Evolutionary conservation across 495 filamentous ascomycete species (phyloP).

Genomic region (Penicillium cinerascens): DNA sequence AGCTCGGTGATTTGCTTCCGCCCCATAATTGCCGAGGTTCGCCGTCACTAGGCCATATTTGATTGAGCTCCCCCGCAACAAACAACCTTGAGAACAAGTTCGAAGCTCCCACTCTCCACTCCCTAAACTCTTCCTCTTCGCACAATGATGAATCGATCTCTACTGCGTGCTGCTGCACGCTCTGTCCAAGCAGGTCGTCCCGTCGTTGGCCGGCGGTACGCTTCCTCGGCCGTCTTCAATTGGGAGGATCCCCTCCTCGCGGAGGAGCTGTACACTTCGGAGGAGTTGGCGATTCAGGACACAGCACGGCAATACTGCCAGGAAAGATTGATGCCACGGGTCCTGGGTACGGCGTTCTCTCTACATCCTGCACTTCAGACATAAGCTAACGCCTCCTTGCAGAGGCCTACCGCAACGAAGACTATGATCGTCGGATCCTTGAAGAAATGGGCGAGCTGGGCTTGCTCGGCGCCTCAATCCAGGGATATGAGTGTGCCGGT

Average conservation of each 20-base stretch:
- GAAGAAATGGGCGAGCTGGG: slow-evolving; percentile 96
- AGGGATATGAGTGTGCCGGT: slow-evolving; percentile 94
- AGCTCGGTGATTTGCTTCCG: slow-evolving; percentile 7
- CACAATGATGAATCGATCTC: slow-evolving; percentile 36
- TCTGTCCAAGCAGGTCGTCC: slow-evolving; percentile 25
- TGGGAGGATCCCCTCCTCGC: slow-evolving; percentile 88
- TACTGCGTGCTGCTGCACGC: slow-evolving; percentile 37
- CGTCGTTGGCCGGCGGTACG: slow-evolving; percentile 37
- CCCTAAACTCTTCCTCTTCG: background rate
- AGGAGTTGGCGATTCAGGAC: slow-evolving; percentile 84
- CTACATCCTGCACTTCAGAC: background rate
- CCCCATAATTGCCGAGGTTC: slow-evolving; percentile 27
- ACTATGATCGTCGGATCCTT: slow-evolving; percentile 86
- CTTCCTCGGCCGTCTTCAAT: slow-evolving; percentile 64
- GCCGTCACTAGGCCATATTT: slow-evolving; percentile 26
- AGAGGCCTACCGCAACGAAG: slow-evolving; percentile 94
- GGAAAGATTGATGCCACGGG: slow-evolving; percentile 76
- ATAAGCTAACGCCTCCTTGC: slow-evolving; percentile 1
- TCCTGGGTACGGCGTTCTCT: slow-evolving; percentile 67
- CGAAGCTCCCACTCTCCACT: background rate
- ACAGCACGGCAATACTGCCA: slow-evolving; percentile 92
- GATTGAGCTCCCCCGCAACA: slow-evolving; percentile 29
- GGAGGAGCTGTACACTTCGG: slow-evolving; percentile 73
- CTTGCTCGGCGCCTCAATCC: slow-evolving; percentile 82
- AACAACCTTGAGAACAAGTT: slow-evolving; percentile 1